Base-by-base conservation (phyloP, 2,329 filamentous ascomycete genomes). In the Beauveria varroae region DNA sequence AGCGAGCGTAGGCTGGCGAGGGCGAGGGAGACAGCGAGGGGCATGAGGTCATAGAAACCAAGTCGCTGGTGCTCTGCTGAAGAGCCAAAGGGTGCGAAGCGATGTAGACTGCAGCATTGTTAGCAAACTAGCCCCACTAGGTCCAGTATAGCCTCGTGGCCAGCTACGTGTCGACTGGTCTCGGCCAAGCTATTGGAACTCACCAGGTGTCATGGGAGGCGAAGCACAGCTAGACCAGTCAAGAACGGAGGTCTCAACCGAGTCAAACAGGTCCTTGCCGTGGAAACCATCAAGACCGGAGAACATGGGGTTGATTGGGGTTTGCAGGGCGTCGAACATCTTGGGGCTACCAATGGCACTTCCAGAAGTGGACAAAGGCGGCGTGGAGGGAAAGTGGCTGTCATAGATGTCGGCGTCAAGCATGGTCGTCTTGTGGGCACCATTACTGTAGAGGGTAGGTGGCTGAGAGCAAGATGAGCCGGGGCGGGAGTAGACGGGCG, bases 141-240 rank as follows among this genome's bases (percentile, higher is more conserved):
- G 62, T 41, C 26, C 1, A 46, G 20, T n/a, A 37, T 28, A 46
- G 54, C 5, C 41, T 24, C 18, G 12, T 3, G 30, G 22, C 34
- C 18, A 26, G 20, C 16, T 8, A 6, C 14, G 28, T 40, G 28
- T 8, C 8, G 26, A 3, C 7, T 44, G 12, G 26, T 57, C 43
- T 46, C 12, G 44, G 46, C 44, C 5, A 58, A 47, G 9, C 30
- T 7, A 30, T 9, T 28, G 56, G 6, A 62, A 85, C 91, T 79
- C 87, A 96, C 91, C 86, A 84, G 93, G 92, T 69, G 91, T 96
- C 84, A 96, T 86, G 26, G 91, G 91, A 57, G 93, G 92, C 37
- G 93, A 96, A 62, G 84, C 83, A 63, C 86, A 88, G 72, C 83
- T 86, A 62, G 88, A 81, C 88, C 91, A 96, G 68, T 93, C 89